Conservation (phyloP, 495 filamentous ascomycete species). For the Bombardia bombarda region DNA sequence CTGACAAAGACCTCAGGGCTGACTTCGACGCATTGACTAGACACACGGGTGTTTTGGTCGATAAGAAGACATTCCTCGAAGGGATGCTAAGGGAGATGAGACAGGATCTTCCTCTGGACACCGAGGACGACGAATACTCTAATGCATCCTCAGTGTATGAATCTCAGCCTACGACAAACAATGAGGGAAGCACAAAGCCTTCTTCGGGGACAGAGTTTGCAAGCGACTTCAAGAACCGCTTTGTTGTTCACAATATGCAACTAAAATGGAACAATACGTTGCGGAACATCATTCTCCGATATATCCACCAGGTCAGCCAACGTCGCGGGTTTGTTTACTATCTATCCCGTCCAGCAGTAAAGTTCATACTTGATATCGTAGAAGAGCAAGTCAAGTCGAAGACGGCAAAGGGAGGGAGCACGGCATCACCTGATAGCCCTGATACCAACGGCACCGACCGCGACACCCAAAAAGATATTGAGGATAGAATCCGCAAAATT, state of each 20-base stretch:
- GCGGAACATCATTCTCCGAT: slow-evolving; percentile 91
- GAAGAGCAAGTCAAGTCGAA: slow-evolving; percentile 77
- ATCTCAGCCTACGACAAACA: not conserved
- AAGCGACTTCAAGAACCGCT: slow-evolving; percentile 96
- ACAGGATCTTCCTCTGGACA: slow-evolving; percentile 15
- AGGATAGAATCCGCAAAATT: slow-evolving; percentile 81
- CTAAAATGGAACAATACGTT: slow-evolving; percentile 97
- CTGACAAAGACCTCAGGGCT: slow-evolving; percentile 42
- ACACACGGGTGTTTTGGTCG: slow-evolving; percentile 60
- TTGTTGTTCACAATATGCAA: slow-evolving; percentile 95
- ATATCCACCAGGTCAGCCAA: slow-evolving; percentile 96
- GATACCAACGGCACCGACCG: slow-evolving; percentile 35
- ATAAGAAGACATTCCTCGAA: slow-evolving; percentile 71
- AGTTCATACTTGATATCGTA: slow-evolving; percentile 95
- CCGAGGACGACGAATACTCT: slow-evolving; percentile 6
- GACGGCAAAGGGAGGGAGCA: slow-evolving; percentile 30
- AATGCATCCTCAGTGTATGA: slow-evolving; percentile 15
- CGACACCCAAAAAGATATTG: slow-evolving; percentile 57
- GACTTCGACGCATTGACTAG: slow-evolving; percentile 61
- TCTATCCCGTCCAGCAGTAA: slow-evolving; percentile 88
- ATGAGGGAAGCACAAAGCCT: slow-evolving; percentile 31
- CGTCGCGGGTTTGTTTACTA: slow-evolving; percentile 96
- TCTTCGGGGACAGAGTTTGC: slow-evolving; percentile 58
- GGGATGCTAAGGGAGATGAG: slow-evolving; percentile 61
- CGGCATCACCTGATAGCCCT: slow-evolving; percentile 28